These are phyloP conservation scores for Myriangium duriaei DNA, from an alignment of 2,329 filamentous ascomycete genomes.

Conservation along the genomic window DNA sequence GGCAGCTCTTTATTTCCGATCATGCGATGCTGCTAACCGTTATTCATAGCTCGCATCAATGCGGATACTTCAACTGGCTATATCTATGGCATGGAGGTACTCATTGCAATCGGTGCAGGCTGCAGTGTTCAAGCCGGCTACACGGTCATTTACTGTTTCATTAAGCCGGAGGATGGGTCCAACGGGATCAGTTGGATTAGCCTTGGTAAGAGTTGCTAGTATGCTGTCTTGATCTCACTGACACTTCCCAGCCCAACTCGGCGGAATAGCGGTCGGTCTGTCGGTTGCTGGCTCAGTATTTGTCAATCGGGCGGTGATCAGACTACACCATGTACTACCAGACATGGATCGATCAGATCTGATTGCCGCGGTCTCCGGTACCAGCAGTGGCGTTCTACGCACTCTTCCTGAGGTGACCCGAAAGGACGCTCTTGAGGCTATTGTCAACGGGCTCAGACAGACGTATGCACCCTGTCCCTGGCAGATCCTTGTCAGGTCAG, in stretches of 20 bases:
- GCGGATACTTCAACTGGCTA: constrained; percentile 10
- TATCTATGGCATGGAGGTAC: constrained; percentile 18
- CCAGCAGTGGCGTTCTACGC: not conserved
- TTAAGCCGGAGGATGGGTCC: not conserved
- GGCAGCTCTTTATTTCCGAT: not conserved
- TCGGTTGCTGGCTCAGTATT: constrained; percentile 8
- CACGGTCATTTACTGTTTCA: constrained; percentile 9
- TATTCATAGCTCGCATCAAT: constrained; percentile 2
- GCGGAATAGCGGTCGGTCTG: constrained; percentile 4
- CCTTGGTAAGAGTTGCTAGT: constrained; percentile 11
- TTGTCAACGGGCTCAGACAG: constrained; percentile 2
- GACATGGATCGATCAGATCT: not conserved
- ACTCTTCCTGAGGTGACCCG: not conserved
- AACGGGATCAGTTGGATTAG: constrained; percentile 10
- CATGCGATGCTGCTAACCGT: not conserved
- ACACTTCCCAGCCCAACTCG: constrained; percentile 11
- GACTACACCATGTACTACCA: not conserved
- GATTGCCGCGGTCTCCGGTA: not conserved
- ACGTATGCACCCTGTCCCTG: too few species aligned
- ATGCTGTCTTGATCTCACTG: too few species aligned
- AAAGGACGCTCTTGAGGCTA: not conserved
- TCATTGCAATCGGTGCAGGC: constrained; percentile 16
- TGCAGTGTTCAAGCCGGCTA: constrained; percentile 15
- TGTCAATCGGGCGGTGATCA: constrained; percentile 4
- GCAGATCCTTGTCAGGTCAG: too few species aligned